phyloP scores from a whole-genome alignment of 2,329 filamentous ascomycete species.

The Cladophialophora yegresii region DNA sequence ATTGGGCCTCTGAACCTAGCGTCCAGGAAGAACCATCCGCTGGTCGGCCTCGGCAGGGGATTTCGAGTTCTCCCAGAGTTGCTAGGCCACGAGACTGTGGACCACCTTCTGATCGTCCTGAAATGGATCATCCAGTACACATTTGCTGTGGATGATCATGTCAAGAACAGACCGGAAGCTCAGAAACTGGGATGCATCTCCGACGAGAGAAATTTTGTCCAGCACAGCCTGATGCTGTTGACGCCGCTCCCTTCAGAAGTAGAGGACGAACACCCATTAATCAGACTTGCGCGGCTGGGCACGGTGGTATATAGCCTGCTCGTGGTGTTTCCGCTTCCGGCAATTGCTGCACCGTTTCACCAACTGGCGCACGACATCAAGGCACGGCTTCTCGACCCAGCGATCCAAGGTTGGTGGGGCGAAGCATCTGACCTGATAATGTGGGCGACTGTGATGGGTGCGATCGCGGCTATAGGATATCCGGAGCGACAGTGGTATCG shows the following conservation, averaged over 20 bases:
- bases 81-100: constrained; percentile 23
- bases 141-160: constrained; percentile 37
- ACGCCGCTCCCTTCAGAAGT: constrained; percentile 37
- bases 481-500: constrained; percentile 43
- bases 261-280: constrained; percentile 36
- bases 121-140: constrained; percentile 42
- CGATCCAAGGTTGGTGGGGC: constrained; percentile 37
- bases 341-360: constrained; percentile 43
- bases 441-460: constrained; percentile 45
- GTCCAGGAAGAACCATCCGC: constrained; percentile 39
- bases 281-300: constrained; percentile 44
- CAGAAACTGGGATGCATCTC: constrained; percentile 38
- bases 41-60: constrained; percentile 34
- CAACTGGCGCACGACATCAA: constrained; percentile 39
- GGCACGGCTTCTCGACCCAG: constrained; percentile 36
- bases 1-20: constrained; percentile 27
- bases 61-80: constrained; percentile 33
- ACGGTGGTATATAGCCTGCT: constrained; percentile 44
- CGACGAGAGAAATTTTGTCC: constrained; percentile 46
- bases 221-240: constrained; percentile 43
- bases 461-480: constrained; percentile 43
- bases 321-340: constrained; percentile 46
- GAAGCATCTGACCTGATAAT: constrained; percentile 39
- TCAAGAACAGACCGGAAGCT: constrained; percentile 26
- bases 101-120: constrained; percentile 40